Evolutionary conservation across 2,329 filamentous ascomycete genomes (phyloP).

Genomic region (Ascosphaera apis): DNA sequence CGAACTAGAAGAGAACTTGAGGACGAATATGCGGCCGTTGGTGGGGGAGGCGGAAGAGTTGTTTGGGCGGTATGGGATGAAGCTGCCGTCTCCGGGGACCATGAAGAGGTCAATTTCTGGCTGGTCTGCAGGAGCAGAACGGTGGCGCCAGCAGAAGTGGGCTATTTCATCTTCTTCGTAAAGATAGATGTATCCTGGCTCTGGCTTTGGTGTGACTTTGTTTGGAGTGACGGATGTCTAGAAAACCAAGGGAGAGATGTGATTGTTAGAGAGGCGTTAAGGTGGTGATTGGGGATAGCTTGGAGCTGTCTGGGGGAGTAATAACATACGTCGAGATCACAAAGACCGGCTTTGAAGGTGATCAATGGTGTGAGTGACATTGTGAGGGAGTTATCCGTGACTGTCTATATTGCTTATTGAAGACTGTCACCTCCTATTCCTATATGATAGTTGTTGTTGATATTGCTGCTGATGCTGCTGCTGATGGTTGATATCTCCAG

Average conservation of each 20-base stretch:
- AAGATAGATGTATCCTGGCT: slow-evolving; percentile 73
- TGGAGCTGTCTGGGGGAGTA: not conserved
- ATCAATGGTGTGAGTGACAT: slow-evolving; percentile 79
- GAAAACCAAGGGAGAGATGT: slow-evolving; percentile 4
- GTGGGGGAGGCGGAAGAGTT: slow-evolving; percentile 37
- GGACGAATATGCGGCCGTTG: slow-evolving; percentile 74
- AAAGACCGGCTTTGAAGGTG: slow-evolving; percentile 88
- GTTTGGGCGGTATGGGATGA: slow-evolving; percentile 52
- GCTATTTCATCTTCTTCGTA: slow-evolving; percentile 85
- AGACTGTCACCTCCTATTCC: too few species aligned
- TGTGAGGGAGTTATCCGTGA: too few species aligned
- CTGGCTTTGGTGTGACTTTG: slow-evolving; percentile 49
- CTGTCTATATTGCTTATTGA: too few species aligned
- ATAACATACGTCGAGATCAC: slow-evolving; percentile 53
- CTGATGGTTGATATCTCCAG: too few species aligned
- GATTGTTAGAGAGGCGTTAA: not conserved
- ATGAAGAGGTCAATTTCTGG: slow-evolving; percentile 80
- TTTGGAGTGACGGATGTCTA: slow-evolving; percentile 34
- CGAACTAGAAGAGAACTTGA: slow-evolving; percentile 85
- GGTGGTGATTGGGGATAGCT: slow-evolving; percentile 1
- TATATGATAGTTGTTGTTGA: too few species aligned
- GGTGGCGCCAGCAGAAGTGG: slow-evolving; percentile 92
- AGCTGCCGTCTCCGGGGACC: slow-evolving; percentile 73
- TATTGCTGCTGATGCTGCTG: too few species aligned
- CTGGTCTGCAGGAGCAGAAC: slow-evolving; percentile 43